Evolutionary conservation across 176 grass and related monocot genomes (phyloP).

Genomic region (Elaeis guineensis): DNA sequence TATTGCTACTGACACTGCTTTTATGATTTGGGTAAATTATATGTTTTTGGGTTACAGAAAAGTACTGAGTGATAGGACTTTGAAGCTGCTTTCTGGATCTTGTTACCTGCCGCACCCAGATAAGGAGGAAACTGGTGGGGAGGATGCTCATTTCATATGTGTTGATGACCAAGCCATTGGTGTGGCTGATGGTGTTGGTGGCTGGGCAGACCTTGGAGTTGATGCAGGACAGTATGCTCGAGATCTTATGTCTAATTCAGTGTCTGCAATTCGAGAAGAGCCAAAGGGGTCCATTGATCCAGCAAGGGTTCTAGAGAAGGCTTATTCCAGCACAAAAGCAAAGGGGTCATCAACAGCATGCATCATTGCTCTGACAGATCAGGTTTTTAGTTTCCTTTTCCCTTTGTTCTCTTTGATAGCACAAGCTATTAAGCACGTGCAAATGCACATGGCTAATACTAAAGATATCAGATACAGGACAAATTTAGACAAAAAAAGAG

Average conservation of each 20-base stretch:
- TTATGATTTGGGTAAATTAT: neutral
- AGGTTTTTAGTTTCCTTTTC: slow-evolving; percentile 33
- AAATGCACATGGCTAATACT: too few species aligned
- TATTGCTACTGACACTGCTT: neutral
- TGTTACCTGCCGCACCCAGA: slow-evolving; percentile 94
- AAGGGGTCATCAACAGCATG: slow-evolving; percentile 92
- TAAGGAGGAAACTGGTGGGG: slow-evolving; percentile 91
- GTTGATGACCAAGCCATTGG: slow-evolving; percentile 68
- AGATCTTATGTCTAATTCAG: slow-evolving; percentile 76
- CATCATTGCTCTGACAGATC: slow-evolving; percentile 79
- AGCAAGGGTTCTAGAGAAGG: slow-evolving; percentile 80
- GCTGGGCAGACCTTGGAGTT: slow-evolving; percentile 85
- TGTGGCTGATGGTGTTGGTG: slow-evolving; percentile 94
- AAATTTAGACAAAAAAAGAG: too few species aligned
- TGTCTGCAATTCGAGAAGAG: slow-evolving; percentile 70
- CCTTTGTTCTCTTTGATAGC: slow-evolving; percentile 1
- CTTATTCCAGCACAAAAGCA: slow-evolving; percentile 76
- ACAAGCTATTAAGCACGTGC: too few species aligned
- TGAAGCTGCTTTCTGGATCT: slow-evolving; percentile 81
- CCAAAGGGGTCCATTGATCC: slow-evolving; percentile 71
- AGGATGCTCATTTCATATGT: slow-evolving; percentile 95
- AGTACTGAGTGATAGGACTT: slow-evolving; percentile 17
- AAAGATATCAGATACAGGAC: too few species aligned
- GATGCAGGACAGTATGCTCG: slow-evolving; percentile 85
- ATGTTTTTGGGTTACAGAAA: slow-evolving; percentile 28